Base-by-base conservation (phyloP, 768 basidiomycete genomes). In the Lactarius psammicola region DNA sequence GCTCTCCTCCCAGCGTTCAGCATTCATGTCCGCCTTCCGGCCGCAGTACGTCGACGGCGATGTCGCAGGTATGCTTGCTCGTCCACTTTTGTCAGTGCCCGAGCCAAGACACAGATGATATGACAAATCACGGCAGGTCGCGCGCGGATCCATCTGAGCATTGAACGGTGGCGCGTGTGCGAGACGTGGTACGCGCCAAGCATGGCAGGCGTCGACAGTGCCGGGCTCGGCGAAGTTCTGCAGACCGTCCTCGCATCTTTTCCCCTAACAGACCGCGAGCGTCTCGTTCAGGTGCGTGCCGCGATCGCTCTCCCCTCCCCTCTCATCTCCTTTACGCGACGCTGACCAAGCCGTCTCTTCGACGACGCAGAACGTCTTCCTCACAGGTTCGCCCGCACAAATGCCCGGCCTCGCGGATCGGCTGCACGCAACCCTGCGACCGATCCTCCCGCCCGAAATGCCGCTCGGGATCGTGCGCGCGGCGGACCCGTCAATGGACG, bases 161-260 rank as follows among this genome's bases (percentile, higher is more conserved):
- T 91, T 13, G 97, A 99, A 78, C 81, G 95, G 40, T 93, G 92
- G 83, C 82, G 95, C 42, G 94, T 92, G 9, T 92, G 92, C 69
- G 97, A 66, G 60, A 66, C 93, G 1, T 94, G 90, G 81, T 98
- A 96, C 78, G 88, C 91, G 31, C 96, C 96, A 0, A 59, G 65
- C 42, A 66, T 66, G 65, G 65, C 65, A 11, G 65, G 97, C 2
- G 81, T 96, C 20, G 97, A 98, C 75, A 92, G 89, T 15, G 96
- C 97, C 0, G 97, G 97, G 0, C 76, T 99, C 10, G 90, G 89
- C n/a, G 97, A 99, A 76, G 86, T 98, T 3, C 77, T 95, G 20
- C 94, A 92, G 71, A 90, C 86, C 73, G 83, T 98, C 55, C 81
- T 99, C 59, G 81, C 84, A 53, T 79, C 88, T 59, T 94, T 94